Percentiles rank a stretch among this genome's conserved stretches.
Evolutionary conservation across 257 asterid species (phyloP).

Genomic region (Rehmannia glutinosa): DNA sequence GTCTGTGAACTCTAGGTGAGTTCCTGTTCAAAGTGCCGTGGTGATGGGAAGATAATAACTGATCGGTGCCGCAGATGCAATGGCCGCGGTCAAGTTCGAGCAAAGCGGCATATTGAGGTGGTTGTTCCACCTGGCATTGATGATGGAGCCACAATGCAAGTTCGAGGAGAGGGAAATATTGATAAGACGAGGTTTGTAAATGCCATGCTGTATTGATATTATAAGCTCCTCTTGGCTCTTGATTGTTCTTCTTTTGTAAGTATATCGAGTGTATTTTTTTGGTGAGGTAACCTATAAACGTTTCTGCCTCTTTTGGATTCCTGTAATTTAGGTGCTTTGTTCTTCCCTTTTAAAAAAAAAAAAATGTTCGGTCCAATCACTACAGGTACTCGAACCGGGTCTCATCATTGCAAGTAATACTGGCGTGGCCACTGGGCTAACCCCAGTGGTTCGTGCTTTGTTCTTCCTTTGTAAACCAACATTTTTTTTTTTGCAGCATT

Average conservation of each 20-base stretch:
- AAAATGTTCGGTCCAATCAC: too few species aligned
- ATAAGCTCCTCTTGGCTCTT: conserved; percentile 6
- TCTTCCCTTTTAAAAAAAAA: neutral
- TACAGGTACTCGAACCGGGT: too few species aligned
- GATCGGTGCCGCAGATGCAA: conserved; percentile 74
- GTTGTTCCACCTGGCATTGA: conserved; percentile 81
- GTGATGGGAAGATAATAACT: conserved; percentile 80
- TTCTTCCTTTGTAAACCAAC: neutral
- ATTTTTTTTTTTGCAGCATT: neutral
- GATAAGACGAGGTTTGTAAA: conserved; percentile 62
- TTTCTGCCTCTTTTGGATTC: neutral
- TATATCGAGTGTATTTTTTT: neutral
- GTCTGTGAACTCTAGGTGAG: conserved; percentile 69
- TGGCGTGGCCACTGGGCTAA: too few species aligned
- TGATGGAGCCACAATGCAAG: conserved; percentile 77
- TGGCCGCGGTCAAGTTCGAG: conserved; percentile 62
- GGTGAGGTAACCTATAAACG: neutral
- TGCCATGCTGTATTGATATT: conserved; percentile 8
- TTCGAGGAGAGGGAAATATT: conserved; percentile 86
- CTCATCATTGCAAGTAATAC: too few species aligned
- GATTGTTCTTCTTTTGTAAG: neutral
- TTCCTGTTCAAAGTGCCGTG: conserved; percentile 75
- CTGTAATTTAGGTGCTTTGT: neutral
- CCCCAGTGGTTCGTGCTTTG: too few species aligned
- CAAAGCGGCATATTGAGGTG: conserved; percentile 60